Evolutionary conservation across 352 stramenopile genomes (phyloP).

Genomic region (Ophiocytium majus): DNA sequence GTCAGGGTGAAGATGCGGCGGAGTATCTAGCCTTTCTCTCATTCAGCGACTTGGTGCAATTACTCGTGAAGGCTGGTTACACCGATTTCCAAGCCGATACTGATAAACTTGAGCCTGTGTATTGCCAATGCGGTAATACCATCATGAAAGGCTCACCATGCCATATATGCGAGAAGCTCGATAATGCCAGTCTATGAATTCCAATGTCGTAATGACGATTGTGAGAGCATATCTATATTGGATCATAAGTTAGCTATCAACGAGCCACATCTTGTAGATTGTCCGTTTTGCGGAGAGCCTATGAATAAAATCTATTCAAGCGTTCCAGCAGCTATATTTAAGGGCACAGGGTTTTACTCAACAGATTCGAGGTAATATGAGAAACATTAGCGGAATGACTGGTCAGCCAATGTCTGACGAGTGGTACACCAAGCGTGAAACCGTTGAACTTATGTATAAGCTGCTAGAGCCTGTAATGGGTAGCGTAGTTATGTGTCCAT

Average conservation of each 20-base stretch:
- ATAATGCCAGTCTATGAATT: conserved; percentile 3
- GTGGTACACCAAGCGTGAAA: no score
- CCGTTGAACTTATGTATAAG: no score
- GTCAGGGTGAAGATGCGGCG: neutral
- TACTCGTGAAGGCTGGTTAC: neutral
- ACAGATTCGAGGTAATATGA: conserved; percentile 6
- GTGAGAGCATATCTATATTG: neutral
- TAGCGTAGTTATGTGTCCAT: no score
- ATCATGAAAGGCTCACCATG: neutral
- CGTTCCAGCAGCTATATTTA: neutral
- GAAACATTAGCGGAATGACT: neutral
- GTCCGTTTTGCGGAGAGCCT: neutral
- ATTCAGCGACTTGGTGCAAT: neutral
- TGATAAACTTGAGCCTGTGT: conserved; percentile 6
- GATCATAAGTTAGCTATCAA: neutral
- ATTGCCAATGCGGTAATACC: neutral
- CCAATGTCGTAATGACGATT: neutral
- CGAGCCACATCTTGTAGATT: neutral
- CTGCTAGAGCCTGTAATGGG: no score
- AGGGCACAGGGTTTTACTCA: neutral
- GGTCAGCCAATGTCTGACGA: no score
- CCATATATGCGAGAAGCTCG: neutral
- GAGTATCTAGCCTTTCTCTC: neutral
- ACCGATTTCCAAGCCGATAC: neutral
- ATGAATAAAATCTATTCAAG: conserved; percentile 17